Evolutionary conservation across 1,284 basidiomycete species (phyloP).

Genomic region (Anthracocystis walkeri): DNA sequence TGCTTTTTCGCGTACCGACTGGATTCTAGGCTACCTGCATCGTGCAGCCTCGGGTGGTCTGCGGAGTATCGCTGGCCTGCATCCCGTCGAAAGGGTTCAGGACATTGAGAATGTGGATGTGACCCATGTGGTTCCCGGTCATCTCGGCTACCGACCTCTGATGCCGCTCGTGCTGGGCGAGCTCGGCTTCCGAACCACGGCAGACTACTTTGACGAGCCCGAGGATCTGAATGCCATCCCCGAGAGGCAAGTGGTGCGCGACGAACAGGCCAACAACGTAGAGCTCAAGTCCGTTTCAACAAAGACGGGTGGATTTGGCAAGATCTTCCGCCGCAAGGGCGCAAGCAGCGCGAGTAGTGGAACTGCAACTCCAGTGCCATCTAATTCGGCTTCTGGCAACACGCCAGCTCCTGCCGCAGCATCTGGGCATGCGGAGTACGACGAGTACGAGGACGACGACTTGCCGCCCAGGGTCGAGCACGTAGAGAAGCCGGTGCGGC

Average conservation of each 20-base stretch:
- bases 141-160: constrained; percentile 65
- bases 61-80: constrained; percentile 66
- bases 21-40: constrained; percentile 68
- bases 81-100: constrained; percentile 64
- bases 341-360: constrained; percentile 18
- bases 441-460: constrained; percentile 63
- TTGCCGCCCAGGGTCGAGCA: constrained; percentile 54
- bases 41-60: constrained; percentile 67
- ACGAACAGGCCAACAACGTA: constrained; percentile 20
- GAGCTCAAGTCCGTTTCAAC: constrained; percentile 57
- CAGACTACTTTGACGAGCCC: constrained; percentile 69
- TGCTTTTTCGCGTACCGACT: constrained; percentile 67
- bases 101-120: constrained; percentile 69
- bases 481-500: neutral
- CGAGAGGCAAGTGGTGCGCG: constrained; percentile 59
- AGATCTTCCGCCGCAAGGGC: constrained; percentile 54
- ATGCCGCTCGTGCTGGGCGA: constrained; percentile 68
- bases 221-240: constrained; percentile 65
- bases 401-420: constrained; percentile 10
- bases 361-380: constrained; percentile 18
- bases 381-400: constrained; percentile 17
- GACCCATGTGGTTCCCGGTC: constrained; percentile 66
- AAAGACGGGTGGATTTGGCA: constrained; percentile 58
- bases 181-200: constrained; percentile 67
- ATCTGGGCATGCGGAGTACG: constrained; percentile 31